phyloP scores from a whole-genome alignment of 1,139 yeast genomes.

The Yamadazyma aaseri region DNA sequence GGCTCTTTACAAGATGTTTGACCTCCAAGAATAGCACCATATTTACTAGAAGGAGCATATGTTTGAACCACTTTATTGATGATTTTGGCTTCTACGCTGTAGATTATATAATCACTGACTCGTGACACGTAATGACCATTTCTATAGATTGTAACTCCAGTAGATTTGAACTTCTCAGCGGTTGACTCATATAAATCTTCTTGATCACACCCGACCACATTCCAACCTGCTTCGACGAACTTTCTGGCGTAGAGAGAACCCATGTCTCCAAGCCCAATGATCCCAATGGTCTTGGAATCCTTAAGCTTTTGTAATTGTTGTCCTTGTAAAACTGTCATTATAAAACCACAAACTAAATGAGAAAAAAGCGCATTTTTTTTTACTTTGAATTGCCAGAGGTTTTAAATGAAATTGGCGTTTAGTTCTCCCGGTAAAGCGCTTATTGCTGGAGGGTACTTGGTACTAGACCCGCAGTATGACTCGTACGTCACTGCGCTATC shows the following conservation, averaged over 20 bases:
- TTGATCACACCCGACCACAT: conserved; percentile 85
- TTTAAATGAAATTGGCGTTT: conserved; percentile 41
- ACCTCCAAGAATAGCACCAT: conserved; percentile 94
- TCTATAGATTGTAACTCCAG: conserved; percentile 51
- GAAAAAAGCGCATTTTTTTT: too few species aligned
- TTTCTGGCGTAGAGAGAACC: conserved; percentile 81
- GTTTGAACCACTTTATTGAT: conserved; percentile 65
- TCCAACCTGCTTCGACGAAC: conserved; percentile 85
- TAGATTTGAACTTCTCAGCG: conserved; percentile 37
- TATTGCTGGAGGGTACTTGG: conserved; percentile 92
- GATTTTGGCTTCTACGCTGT: conserved; percentile 87
- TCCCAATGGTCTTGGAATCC: conserved; percentile 62
- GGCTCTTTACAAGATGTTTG: conserved; percentile 95
- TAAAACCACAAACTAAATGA: too few species aligned
- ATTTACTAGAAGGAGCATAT: conserved; percentile 86
- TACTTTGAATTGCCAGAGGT: too few species aligned
- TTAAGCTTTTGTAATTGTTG: conserved; percentile 15
- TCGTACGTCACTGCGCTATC: conserved; percentile 88
- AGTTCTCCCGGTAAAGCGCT: conserved; percentile 97
- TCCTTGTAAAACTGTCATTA: conserved; percentile 10
- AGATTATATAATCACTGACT: conserved; percentile 74
- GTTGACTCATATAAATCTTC: conserved; percentile 61
- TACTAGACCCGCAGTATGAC: conserved; percentile 69
- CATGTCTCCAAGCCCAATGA: conserved; percentile 97
- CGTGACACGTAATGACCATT: conserved; percentile 88